phyloP scores from a whole-genome alignment of 164 flowering plant genomes.

The Vitis labrusca region DNA sequence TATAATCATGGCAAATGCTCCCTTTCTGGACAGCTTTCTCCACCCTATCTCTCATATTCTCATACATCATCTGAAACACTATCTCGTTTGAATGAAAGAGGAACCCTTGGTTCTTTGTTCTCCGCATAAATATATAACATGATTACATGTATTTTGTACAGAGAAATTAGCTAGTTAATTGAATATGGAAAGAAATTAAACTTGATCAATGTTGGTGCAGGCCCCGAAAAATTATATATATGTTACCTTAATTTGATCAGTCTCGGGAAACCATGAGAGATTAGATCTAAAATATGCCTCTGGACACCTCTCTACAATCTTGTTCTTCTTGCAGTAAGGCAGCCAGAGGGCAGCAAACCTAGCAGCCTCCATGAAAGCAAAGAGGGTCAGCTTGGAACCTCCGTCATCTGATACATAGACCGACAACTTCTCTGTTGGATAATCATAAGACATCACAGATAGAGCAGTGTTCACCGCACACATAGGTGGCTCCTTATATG shows the following conservation, averaged over 20 bases:
- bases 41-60: slow-evolving; percentile 32
- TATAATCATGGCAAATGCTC: slow-evolving; percentile 16
- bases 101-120: too few species aligned
- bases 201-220: too few species aligned
- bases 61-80: slow-evolving; percentile 30
- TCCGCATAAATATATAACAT: too few species aligned
- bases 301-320: slow-evolving; percentile 15
- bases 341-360: slow-evolving; percentile 19
- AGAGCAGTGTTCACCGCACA: slow-evolving; percentile 21
- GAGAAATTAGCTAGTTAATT: too few species aligned
- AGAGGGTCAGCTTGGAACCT: slow-evolving; percentile 16
- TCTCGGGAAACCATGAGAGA: background rate
- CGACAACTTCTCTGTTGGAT: too few species aligned
- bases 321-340: slow-evolving; percentile 16
- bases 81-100: too few species aligned
- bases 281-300: background rate
- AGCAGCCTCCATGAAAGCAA: slow-evolving; percentile 23
- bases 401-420: too few species aligned
- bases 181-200: too few species aligned
- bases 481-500: slow-evolving; percentile 27
- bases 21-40: slow-evolving; percentile 30
- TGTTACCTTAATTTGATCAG: background rate
- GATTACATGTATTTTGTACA: too few species aligned
- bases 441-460: too few species aligned
- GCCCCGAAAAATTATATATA: too few species aligned